These are phyloP conservation scores for Pythium oligandrum DNA, from an alignment of 352 stramenopile genomes.

Conservation along the genomic window DNA sequence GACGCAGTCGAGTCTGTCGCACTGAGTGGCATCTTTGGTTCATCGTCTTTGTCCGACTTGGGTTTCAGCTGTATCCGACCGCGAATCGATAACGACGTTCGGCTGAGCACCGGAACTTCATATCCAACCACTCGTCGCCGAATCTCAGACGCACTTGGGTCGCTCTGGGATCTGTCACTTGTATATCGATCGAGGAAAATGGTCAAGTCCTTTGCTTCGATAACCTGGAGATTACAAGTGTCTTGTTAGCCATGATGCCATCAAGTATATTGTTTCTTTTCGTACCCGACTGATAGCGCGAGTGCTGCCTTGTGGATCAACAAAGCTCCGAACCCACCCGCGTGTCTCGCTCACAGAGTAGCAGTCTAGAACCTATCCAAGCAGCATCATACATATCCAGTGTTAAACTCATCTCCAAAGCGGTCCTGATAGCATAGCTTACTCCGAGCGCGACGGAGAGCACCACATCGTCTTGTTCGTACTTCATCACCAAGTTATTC, in stretches of 20 bases:
- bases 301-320: slow-evolving; percentile 40
- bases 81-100: slow-evolving; percentile 62
- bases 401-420: not conserved
- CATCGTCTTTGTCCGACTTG: slow-evolving; percentile 17
- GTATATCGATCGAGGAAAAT: slow-evolving; percentile 85
- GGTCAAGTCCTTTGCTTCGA: slow-evolving; percentile 75
- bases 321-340: slow-evolving; percentile 62
- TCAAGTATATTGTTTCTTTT: not conserved
- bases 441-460: slow-evolving; percentile 80
- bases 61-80: slow-evolving; percentile 46
- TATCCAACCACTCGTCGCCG: slow-evolving; percentile 77
- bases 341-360: slow-evolving; percentile 62
- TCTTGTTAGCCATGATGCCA: not conserved
- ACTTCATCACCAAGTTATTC: slow-evolving; percentile 88
- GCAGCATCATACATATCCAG: no score
- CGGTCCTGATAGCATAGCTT: slow-evolving; percentile 6
- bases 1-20: not conserved
- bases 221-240: slow-evolving; percentile 18
- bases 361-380: slow-evolving; percentile 56
- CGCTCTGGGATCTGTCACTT: slow-evolving; percentile 35
- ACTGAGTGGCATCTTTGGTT: slow-evolving; percentile 12
- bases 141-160: slow-evolving; percentile 23
- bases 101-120: slow-evolving; percentile 69
- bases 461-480: slow-evolving; percentile 84
- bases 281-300: slow-evolving; percentile 24